Evolutionary conservation across 140 eudicot genomes (phyloP), one percentile per base, ranked within the genome.

Genomic region (Ambrosia hybrid): DNA sequence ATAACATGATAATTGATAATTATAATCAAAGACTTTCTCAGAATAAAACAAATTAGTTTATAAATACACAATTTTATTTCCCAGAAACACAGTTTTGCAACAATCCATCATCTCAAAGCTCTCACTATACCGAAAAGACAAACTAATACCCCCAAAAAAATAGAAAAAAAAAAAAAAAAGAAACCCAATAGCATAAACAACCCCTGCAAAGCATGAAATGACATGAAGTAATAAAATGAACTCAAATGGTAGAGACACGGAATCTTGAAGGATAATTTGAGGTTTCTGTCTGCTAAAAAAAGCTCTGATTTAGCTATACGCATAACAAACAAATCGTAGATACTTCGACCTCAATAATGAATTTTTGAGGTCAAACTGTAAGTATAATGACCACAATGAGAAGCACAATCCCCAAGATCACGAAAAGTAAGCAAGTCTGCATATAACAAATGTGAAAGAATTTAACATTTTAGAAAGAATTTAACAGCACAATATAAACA

Each of bases 361-460:
- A 70, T 60, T 26, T 30, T 10, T 10, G 30, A 69, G 64, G 34
- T 81, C 76, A 85, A 65, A 76, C 86, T 16, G 57, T 84, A 62
- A 85, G 86, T 73, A 85, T 68, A 51, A 85, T 72, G 64, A 85
- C 52, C 58, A 85, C 85, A 12, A 85, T 81, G 66, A 85, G 89
- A 76, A 85, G 82, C 77, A 85, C 86, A 17, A 82, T 76, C 74
- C 82, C 89, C 48, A 85, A 82, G 16, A 85, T 85, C 77, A 82
- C 89, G 6, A 85, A 75, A n/a, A 81, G 75, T 64, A 82, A 82
- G 82, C 86, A 82, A 39, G 87, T 80, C 94, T 87, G 90, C 90
- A 65, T n/a, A n/a, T 6, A 52, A 51, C 10, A 70, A 15, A 6
- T 17, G 59, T 21, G 8, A 60, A 57, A 72, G 17, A 12, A 45